A percentile compares a stretch with the other conserved stretches of the same genome.
phyloP scores from a whole-genome alignment of 768 basidiomycete species.

The Sistotremastrum suecicum region DNA sequence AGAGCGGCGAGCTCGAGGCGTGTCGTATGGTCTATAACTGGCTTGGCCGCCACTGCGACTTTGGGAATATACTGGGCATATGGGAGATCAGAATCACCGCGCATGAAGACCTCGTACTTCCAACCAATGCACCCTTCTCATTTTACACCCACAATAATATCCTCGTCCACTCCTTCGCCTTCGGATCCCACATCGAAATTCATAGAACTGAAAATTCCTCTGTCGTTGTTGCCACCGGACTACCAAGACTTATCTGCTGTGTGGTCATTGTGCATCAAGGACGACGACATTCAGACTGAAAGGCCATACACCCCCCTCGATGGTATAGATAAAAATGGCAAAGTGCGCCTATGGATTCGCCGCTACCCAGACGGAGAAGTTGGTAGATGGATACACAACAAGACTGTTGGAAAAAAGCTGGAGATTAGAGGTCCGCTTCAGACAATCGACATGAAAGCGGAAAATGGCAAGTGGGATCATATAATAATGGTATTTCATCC shows the following conservation, averaged over 20 bases:
- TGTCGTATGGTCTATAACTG: too few relatives aligned
- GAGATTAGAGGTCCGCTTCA: slow-evolving; percentile 65
- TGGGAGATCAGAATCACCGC: too few relatives aligned
- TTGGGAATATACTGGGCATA: too few relatives aligned
- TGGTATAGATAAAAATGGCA: slow-evolving; percentile 51
- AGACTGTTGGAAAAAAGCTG: slow-evolving; percentile 46
- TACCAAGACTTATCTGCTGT: slow-evolving; percentile 24
- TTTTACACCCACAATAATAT: too few relatives aligned
- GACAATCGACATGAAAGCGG: slow-evolving; percentile 47
- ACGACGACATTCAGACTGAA: slow-evolving; percentile 82
- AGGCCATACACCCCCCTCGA: slow-evolving; percentile 72
- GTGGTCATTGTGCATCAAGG: slow-evolving; percentile 73
- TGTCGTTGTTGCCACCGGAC: too few relatives aligned
- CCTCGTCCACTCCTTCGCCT: too few relatives aligned
- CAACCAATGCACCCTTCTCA: too few relatives aligned
- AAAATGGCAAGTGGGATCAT: slow-evolving; percentile 52
- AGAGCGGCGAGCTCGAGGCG: too few relatives aligned
- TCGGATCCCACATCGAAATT: too few relatives aligned
- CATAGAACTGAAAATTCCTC: too few relatives aligned
- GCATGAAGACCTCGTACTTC: too few relatives aligned
- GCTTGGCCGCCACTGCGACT: too few relatives aligned
- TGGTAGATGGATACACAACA: slow-evolving; percentile 68
- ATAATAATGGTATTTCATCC: slow-evolving; percentile 46
- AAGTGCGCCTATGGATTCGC: slow-evolving; percentile 72
- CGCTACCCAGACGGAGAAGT: slow-evolving; percentile 69